Conservation (phyloP, 352 stramenopile species). For the Peronosclerospora sorghi region DNA sequence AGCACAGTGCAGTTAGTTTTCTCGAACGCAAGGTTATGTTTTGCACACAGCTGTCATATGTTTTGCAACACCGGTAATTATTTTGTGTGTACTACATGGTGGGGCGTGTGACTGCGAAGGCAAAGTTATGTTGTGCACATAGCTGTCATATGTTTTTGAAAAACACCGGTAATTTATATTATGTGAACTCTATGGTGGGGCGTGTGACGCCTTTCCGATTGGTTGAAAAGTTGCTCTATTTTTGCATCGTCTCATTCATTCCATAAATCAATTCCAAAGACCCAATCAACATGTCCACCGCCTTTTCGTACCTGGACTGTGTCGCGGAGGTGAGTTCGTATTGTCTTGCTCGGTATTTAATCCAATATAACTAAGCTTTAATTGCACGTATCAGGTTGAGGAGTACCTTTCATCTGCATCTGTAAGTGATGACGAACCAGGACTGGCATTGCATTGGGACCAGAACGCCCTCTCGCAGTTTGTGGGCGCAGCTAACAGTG, state of each 20-base stretch:
- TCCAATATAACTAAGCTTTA: neutral
- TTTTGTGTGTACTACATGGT: too few relatives aligned
- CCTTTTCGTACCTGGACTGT: slow-evolving; percentile 30
- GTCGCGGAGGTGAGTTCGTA: slow-evolving; percentile 12
- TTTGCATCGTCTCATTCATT: too few relatives aligned
- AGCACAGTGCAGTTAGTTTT: too few relatives aligned
- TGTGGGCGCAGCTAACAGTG: slow-evolving; percentile 20
- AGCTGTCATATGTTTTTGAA: neutral
- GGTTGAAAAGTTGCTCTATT: too few relatives aligned
- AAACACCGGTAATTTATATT: too few relatives aligned
- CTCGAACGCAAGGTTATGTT: neutral
- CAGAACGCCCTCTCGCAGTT: slow-evolving; percentile 21
- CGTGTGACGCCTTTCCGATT: neutral
- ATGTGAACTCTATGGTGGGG: too few relatives aligned
- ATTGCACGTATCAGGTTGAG: slow-evolving; percentile 16
- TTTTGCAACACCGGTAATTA: too few relatives aligned
- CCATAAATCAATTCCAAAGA: neutral
- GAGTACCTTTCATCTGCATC: slow-evolving; percentile 23
- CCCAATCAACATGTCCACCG: slow-evolving; percentile 6
- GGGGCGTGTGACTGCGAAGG: too few relatives aligned
- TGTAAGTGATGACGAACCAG: slow-evolving; percentile 28
- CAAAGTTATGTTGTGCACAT: neutral
- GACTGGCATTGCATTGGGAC: slow-evolving; percentile 23
- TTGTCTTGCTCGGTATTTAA: neutral
- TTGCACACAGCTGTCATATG: neutral